These are phyloP conservation scores for Geotrichum aggregatum DNA, from an alignment of 1,139 yeast genomes.

Conservation along the genomic window DNA sequence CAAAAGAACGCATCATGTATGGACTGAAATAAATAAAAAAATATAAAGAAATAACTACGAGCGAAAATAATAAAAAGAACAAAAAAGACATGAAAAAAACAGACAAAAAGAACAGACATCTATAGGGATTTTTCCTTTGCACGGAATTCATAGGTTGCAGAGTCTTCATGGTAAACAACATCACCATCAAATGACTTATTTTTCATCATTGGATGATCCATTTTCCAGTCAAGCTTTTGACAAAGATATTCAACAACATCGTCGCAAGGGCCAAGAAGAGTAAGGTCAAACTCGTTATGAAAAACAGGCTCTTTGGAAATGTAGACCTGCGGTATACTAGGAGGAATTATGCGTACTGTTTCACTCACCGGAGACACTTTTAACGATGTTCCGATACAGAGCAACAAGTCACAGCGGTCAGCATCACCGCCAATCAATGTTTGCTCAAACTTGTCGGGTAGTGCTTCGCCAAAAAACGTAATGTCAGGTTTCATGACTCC, in stretches of 20 bases:
- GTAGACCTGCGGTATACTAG: slow-evolving; percentile 72
- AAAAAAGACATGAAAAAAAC: neutral
- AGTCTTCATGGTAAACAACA: slow-evolving; percentile 26
- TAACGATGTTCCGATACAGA: slow-evolving; percentile 89
- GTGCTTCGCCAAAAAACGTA: slow-evolving; percentile 86
- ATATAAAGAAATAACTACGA: too few relatives aligned
- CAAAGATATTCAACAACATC: slow-evolving; percentile 71
- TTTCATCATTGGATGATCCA: slow-evolving; percentile 51
- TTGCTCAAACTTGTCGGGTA: slow-evolving; percentile 71
- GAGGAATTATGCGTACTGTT: slow-evolving; percentile 70
- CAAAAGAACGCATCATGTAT: too few relatives aligned
- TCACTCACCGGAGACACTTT: slow-evolving; percentile 96
- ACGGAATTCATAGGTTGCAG: slow-evolving; percentile 28
- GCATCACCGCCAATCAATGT: slow-evolving; percentile 49
- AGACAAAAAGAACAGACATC: neutral
- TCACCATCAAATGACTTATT: slow-evolving; percentile 23
- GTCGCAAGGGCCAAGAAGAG: slow-evolving; percentile 80
- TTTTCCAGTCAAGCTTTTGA: slow-evolving; percentile 60
- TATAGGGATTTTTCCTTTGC: neutral
- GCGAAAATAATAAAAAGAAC: neutral
- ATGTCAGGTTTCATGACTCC: slow-evolving; percentile 96
- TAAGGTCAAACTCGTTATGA: slow-evolving; percentile 77
- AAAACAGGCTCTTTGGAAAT: slow-evolving; percentile 77
- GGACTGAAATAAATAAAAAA: too few relatives aligned
- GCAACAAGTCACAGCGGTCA: slow-evolving; percentile 67